Base-by-base conservation (phyloP, 805 yeast species). In the Pichia pseudocactophila region DNA sequence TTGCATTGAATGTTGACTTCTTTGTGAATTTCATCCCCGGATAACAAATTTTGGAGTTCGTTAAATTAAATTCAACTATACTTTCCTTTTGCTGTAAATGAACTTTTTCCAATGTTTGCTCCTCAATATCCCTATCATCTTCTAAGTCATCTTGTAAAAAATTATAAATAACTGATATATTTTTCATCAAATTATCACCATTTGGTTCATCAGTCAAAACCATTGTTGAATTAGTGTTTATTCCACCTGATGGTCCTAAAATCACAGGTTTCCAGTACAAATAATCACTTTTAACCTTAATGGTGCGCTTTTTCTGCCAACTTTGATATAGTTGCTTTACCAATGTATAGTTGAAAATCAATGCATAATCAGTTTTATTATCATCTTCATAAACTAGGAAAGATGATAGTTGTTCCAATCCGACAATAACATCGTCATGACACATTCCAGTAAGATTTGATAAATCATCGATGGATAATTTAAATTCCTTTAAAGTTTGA, bases 211-310 rank as follows among this genome's bases (percentile, higher is more conserved):
- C 45, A 0, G 66, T 62, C 7, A 58, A 38, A 30, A 62, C 64
- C 62, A 56, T 57, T 1, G 73, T 66, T 1, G 76, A 70, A 0
- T 76, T 77, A 0, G 82, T 75, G 52, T 82, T 82, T 30, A 86
- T 80, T 12, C 95, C 95, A 18, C 92, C 87, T 0, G 89, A 80
- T 0, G 92, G 90, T 0, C 95, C 95, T 52, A 78, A 72, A n/a
- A 84, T 71, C 61, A 84, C 71, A 1, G 89, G 88, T 52, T 82
- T 83, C 95, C 96, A 87, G 12, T 86, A 48, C 12, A 87, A 63
- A 34, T 69, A 68, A 0, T 65, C 63, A 3, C 76, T 71, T 34
- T 78, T 68, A n/a, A 86, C 50, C 27, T 56, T 57, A 13, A 69
- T 69, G 46, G 79, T 76, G 0, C 63, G 62, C 51, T 81, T 84